A percentile compares a stretch with the other conserved stretches of the same genome.
phyloP scores from a whole-genome alignment of 805 yeast genomes.

The Starmerella gropengiesseri region DNA sequence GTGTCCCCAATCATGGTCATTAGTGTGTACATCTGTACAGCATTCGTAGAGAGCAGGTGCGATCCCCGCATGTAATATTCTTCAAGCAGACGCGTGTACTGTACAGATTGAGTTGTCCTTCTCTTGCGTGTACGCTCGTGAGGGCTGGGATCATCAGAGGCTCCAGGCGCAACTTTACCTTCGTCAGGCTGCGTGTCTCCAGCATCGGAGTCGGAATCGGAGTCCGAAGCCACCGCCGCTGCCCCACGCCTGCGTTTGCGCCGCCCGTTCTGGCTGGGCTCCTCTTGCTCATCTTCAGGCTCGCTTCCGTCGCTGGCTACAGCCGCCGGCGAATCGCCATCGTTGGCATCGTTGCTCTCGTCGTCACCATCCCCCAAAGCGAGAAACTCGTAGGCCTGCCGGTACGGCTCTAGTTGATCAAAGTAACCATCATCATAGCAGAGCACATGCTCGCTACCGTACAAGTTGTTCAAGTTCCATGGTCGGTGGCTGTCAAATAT shows the following conservation, averaged over 20 bases:
- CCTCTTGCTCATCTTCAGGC: neutral
- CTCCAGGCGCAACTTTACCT: slow-evolving; percentile 4
- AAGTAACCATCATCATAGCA: slow-evolving; percentile 84
- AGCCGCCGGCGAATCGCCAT: slow-evolving; percentile 18
- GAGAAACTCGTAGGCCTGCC: slow-evolving; percentile 44
- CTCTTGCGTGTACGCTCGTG: slow-evolving; percentile 7
- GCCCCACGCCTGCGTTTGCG: slow-evolving; percentile 14
- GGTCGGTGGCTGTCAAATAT: slow-evolving; percentile 90
- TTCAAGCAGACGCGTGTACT: slow-evolving; percentile 45
- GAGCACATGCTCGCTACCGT: slow-evolving; percentile 60
- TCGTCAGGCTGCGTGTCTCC: slow-evolving; percentile 19
- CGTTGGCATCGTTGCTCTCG: slow-evolving; percentile 15
- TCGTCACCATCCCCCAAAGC: slow-evolving; percentile 28
- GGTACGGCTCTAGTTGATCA: slow-evolving; percentile 47
- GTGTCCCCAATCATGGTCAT: slow-evolving; percentile 78
- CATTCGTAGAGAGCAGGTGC: slow-evolving; percentile 57
- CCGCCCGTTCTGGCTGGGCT: slow-evolving; percentile 3
- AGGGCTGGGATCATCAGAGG: slow-evolving; percentile 8
- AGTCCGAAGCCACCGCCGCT: slow-evolving; percentile 5
- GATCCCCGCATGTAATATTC: slow-evolving; percentile 79
- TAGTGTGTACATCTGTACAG: slow-evolving; percentile 71
- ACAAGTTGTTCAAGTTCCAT: slow-evolving; percentile 88
- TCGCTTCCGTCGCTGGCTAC: slow-evolving; percentile 14
- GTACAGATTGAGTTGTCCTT: slow-evolving; percentile 15
- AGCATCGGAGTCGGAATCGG: slow-evolving; percentile 20